A percentile compares a stretch with the other conserved stretches of the same genome.
phyloP scores from a whole-genome alignment of 164 flowering plant genomes.

The Liquidambar formosana region DNA sequence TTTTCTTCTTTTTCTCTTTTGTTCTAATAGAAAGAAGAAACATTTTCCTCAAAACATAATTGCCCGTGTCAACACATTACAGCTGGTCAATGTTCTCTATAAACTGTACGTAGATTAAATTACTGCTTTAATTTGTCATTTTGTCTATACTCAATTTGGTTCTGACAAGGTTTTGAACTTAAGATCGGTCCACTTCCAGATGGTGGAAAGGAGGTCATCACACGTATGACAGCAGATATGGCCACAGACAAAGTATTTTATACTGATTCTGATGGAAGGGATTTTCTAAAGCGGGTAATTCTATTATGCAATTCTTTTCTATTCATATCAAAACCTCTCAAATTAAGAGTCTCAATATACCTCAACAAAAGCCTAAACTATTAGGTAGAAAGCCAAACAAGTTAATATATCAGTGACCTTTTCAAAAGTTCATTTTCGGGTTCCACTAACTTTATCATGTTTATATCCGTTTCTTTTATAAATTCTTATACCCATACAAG shows the following conservation, averaged over 20 bases:
- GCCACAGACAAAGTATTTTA: slow-evolving; percentile 68
- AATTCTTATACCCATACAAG: background rate
- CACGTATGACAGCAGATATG: slow-evolving; percentile 71
- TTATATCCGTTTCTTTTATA: background rate
- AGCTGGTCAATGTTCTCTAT: background rate
- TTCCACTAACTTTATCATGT: too few relatives aligned
- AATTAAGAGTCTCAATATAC: too few relatives aligned
- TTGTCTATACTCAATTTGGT: background rate
- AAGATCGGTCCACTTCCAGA: slow-evolving; percentile 90
- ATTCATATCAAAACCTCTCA: background rate
- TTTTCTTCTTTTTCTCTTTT: background rate
- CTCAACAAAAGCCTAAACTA: background rate
- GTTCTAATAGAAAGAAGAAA: too few relatives aligned
- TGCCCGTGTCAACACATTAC: too few relatives aligned
- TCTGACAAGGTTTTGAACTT: slow-evolving; percentile 23
- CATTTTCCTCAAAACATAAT: too few relatives aligned
- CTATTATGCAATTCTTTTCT: background rate
- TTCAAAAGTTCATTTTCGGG: too few relatives aligned
- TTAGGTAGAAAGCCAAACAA: too few relatives aligned
- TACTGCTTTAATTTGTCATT: background rate
- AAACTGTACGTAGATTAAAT: background rate
- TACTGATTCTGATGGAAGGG: slow-evolving; percentile 91
- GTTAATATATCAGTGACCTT: background rate
- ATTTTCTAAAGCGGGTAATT: slow-evolving; percentile 77
- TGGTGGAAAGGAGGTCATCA: slow-evolving; percentile 80